Evolutionary conservation across 2,329 filamentous ascomycete species (phyloP).

Genomic region (Trichoderma asperellum): DNA sequence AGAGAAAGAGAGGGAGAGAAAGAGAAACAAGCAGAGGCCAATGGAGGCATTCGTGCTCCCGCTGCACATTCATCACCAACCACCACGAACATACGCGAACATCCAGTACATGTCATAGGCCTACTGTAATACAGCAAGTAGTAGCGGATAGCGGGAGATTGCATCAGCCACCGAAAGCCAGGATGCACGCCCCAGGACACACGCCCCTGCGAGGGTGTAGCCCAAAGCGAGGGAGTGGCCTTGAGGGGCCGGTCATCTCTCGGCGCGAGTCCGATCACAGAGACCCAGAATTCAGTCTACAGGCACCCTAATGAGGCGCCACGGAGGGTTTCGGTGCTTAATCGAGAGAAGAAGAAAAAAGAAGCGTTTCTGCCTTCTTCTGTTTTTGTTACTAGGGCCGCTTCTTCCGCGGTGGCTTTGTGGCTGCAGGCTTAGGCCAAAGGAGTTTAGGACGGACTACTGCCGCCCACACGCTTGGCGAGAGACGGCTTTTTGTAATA

Average conservation of each 20-base stretch:
- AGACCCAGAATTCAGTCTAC: background rate
- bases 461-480: conserved; percentile 11
- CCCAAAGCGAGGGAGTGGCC: background rate
- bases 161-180: background rate
- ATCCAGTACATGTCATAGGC: background rate
- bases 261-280: conserved; percentile 26
- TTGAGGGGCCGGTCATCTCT: conserved; percentile 15
- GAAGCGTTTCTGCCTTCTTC: background rate
- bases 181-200: conserved; percentile 1
- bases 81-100: background rate
- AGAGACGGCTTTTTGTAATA: background rate
- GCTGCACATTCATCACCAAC: background rate
- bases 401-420: conserved; percentile 19
- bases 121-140: background rate
- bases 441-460: conserved; percentile 2
- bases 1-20: background rate
- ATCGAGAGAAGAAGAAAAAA: background rate
- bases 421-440: conserved; percentile 22
- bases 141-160: conserved; percentile 4
- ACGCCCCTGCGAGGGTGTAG: background rate
- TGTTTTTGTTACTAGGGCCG: conserved; percentile 24
- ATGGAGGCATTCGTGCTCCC: background rate
- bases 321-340: conserved; percentile 4
- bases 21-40: background rate
- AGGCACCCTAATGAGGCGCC: conserved; percentile 12